Conservation (phyloP, 257 asterid species). For the Salvia splendens region DNA sequence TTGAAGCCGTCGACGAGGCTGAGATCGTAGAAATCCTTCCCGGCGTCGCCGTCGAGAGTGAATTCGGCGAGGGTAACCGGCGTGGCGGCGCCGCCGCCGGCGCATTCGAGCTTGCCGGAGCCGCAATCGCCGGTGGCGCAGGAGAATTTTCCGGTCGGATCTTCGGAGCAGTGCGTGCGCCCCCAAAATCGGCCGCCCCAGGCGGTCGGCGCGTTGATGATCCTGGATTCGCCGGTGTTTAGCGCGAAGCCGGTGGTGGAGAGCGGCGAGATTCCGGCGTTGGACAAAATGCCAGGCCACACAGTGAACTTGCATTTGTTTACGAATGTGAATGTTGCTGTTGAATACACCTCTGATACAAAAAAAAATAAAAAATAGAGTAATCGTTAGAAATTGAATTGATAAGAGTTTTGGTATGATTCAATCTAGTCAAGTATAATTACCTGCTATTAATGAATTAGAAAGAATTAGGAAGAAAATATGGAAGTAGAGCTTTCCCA, state of each 20-base stretch:
- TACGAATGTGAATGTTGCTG: constrained; percentile 66
- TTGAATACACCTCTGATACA: constrained; percentile 55
- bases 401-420: no score
- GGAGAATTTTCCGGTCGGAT: constrained; percentile 65
- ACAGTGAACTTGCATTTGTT: constrained; percentile 74
- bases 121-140: constrained; percentile 91
- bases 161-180: no score
- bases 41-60: constrained; percentile 75
- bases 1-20: constrained; percentile 96
- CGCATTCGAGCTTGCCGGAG: constrained; percentile 76
- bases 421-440: no score
- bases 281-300: constrained; percentile 89
- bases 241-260: constrained; percentile 66
- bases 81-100: constrained; percentile 70
- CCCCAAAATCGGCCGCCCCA: constrained; percentile 99
- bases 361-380: not conserved
- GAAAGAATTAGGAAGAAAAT: constrained; percentile 42
- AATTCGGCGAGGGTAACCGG: constrained; percentile 91
- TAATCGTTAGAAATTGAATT: not conserved
- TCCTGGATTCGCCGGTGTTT: constrained; percentile 56
- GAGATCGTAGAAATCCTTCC: constrained; percentile 81
- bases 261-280: constrained; percentile 77
- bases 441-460: constrained; percentile 53
- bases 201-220: constrained; percentile 58
- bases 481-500: constrained; percentile 38